Conservation (phyloP, 768 basidiomycete genomes). For the Cyclocybe aegerita region DNA sequence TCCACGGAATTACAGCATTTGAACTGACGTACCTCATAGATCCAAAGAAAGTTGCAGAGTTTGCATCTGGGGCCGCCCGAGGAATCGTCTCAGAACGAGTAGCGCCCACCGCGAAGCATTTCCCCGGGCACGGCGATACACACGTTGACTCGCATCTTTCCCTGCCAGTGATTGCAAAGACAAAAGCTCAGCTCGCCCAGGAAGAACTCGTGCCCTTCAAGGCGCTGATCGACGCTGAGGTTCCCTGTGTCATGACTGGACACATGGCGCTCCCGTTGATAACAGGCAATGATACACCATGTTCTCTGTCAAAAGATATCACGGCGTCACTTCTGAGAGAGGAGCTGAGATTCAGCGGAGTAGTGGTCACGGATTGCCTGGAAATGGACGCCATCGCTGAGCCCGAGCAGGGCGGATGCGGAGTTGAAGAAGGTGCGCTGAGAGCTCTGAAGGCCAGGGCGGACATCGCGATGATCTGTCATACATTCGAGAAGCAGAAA, state of each 20-base stretch:
- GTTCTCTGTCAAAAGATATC: slow-evolving; percentile 54
- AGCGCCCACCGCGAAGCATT: slow-evolving; percentile 68
- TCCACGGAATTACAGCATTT: not conserved
- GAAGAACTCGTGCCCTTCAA: slow-evolving; percentile 64
- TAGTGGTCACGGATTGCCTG: slow-evolving; percentile 72
- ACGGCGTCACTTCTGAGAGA: slow-evolving; percentile 52
- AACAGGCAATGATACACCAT: slow-evolving; percentile 53
- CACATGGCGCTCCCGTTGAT: slow-evolving; percentile 69
- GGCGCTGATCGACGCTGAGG: slow-evolving; percentile 34
- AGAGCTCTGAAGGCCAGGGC: slow-evolving; percentile 60
- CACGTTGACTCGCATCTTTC: slow-evolving; percentile 69
- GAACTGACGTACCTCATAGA: slow-evolving; percentile 36
- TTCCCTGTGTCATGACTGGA: slow-evolving; percentile 69
- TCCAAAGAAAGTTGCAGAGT: slow-evolving; percentile 48
- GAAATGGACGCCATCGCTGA: slow-evolving; percentile 74
- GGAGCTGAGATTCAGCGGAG: slow-evolving; percentile 52
- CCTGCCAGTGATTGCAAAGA: slow-evolving; percentile 60
- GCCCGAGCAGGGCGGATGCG: slow-evolving; percentile 40
- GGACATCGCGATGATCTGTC: slow-evolving; percentile 77
- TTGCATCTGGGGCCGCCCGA: slow-evolving; percentile 42
- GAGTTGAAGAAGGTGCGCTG: slow-evolving; percentile 54
- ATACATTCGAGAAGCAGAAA: slow-evolving; percentile 52
- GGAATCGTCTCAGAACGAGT: slow-evolving; percentile 51
- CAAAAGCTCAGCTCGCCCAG: slow-evolving; percentile 34
- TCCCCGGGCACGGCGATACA: slow-evolving; percentile 76